phyloP scores from a whole-genome alignment of 192 early-diverging fungal species.

The Thamnidium elegans region DNA sequence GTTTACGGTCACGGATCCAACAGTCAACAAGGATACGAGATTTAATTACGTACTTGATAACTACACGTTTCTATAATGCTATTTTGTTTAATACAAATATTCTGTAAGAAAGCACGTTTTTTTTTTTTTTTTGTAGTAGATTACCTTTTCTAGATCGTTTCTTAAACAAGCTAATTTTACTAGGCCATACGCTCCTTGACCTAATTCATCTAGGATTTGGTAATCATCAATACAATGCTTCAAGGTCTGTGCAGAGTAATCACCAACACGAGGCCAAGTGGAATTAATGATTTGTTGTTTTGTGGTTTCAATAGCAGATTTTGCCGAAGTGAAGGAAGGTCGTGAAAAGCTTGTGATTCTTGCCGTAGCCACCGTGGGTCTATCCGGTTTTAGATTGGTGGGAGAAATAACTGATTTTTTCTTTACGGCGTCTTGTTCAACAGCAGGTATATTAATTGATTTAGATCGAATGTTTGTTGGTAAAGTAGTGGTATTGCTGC shows the following conservation, averaged over 20 bases:
- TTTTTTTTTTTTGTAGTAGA: background rate
- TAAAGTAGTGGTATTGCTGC: background rate
- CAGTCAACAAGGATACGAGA: conserved; percentile 53
- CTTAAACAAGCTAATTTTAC: conserved; percentile 56
- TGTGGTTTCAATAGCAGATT: background rate
- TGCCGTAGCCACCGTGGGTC: background rate
- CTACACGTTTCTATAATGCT: conserved; percentile 37
- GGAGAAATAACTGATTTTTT: background rate
- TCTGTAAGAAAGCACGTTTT: background rate
- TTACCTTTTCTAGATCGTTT: conserved; percentile 44
- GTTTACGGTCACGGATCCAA: conserved; percentile 58
- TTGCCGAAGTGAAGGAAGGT: background rate
- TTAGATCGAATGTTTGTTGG: background rate
- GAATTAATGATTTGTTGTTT: background rate
- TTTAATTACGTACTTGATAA: conserved; percentile 69
- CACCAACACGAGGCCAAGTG: background rate
- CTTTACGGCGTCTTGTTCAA: background rate
- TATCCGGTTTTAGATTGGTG: background rate
- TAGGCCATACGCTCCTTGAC: conserved; percentile 66
- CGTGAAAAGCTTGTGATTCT: background rate
- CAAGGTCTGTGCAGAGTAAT: background rate
- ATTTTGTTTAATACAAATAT: no score
- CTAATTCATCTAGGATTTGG: conserved; percentile 52
- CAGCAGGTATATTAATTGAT: conserved; percentile 14
- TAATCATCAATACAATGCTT: conserved; percentile 47